Base-by-base conservation (phyloP, 2,329 filamentous ascomycete genomes). In the Mycocentrospora acerina region DNA sequence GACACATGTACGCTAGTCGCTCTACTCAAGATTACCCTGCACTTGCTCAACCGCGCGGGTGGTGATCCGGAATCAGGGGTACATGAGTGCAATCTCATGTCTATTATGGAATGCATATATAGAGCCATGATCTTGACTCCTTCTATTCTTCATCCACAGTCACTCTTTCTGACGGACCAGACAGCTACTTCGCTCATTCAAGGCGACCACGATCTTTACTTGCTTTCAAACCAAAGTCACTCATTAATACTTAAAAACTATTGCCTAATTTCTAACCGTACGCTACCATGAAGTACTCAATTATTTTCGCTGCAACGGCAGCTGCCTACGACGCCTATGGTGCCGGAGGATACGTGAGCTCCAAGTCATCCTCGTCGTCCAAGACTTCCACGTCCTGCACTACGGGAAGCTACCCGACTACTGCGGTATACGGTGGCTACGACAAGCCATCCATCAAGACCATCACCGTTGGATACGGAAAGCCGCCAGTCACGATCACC, bases 401-500 rank as follows among this genome's bases (percentile, higher is more conserved):
- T 7, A 40, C 39, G 35, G 25, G 25, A 27, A 24, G n/a, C n/a
- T n/a, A n/a, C n/a, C n/a, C n/a, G n/a, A n/a, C n/a, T n/a, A n/a
- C n/a, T n/a, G n/a, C n/a, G n/a, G n/a, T n/a, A n/a, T n/a, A 29
- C 7, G 30, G 44, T 24, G 33, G 25, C 27, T 43, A 48, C 28
- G 32, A 25, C 13, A 32, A 41, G 10, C 27, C 14, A 12, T 32
- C 44, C 29, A 40, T 32, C 36, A 30, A 32, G 15, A 63, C 59
- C 25, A 50, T 64, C 37, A 40, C 44, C 26, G 59, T 59, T 1
- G 56, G 57, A 24, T 51, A 59, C 26, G 52, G 48, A 24, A 48
- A 62, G 43, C 25, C 38, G 2, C 57, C 60, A 0, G 47, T 59
- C 28, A 64, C 60, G 19, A 53, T 66, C 36, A 66, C 62, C 29